phyloP scores from a whole-genome alignment of 495 filamentous ascomycete species.

The Aspergillus affinis region DNA sequence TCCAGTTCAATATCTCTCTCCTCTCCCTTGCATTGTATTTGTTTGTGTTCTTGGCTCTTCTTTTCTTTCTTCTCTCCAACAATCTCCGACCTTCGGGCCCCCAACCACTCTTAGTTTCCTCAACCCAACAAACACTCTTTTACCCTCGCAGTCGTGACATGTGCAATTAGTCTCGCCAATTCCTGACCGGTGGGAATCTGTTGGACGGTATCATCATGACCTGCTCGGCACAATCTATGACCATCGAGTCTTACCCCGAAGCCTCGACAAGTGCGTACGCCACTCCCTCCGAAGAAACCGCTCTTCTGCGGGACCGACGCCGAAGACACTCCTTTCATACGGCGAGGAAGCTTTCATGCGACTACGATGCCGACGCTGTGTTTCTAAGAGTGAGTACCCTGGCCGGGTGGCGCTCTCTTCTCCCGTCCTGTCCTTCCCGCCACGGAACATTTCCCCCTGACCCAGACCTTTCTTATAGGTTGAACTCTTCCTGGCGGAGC shows the following conservation, averaged over 20 bases:
- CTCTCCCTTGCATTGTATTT: conserved; percentile 15
- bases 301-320: conserved; percentile 45
- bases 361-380: conserved; percentile 66
- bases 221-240: conserved; percentile 46
- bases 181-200: not conserved
- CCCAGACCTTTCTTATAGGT: conserved; percentile 49
- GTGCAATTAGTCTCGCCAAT: conserved; percentile 7
- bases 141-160: conserved; percentile 5
- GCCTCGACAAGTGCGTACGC: conserved; percentile 30
- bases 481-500: conserved; percentile 84
- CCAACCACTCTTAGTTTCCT: conserved; percentile 12
- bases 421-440: not conserved
- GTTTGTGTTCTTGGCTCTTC: conserved; percentile 6
- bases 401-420: conserved; percentile 3
- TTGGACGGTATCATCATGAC: conserved; percentile 34
- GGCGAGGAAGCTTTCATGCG: conserved; percentile 59
- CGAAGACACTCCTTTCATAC: conserved; percentile 67
- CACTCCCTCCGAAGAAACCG: conserved; percentile 37
- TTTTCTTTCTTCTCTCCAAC: conserved; percentile 15
- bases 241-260: conserved; percentile 44
- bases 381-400: conserved; percentile 55
- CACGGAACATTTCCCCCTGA: conserved; percentile 17
- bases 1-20: conserved; percentile 1
- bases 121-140: conserved; percentile 7
- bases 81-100: conserved; percentile 10